Conservation (phyloP, 2,329 filamentous ascomycete genomes). For the Rutstroemia sydowiana region DNA sequence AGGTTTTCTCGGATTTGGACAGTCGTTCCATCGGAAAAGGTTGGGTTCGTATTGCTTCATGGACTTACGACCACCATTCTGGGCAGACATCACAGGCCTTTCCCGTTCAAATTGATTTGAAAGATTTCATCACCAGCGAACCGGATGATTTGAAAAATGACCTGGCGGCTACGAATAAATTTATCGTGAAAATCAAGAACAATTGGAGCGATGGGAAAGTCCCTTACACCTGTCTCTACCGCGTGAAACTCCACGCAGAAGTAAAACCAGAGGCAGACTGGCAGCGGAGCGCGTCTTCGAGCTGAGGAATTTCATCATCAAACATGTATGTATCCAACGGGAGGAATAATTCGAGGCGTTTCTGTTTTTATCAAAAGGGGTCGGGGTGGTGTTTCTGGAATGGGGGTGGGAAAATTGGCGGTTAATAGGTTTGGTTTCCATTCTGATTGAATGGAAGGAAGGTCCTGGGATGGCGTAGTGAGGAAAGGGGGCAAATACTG, state of each 20-base stretch:
- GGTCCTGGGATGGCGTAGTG: too few relatives aligned
- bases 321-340: too few relatives aligned
- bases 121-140: constrained; percentile 30
- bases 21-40: constrained; percentile 28
- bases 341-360: too few relatives aligned
- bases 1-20: constrained; percentile 32
- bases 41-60: constrained; percentile 52
- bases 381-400: too few relatives aligned
- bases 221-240: constrained; percentile 59
- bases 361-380: too few relatives aligned
- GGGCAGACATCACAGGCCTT: constrained; percentile 41
- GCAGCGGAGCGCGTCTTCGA: not conserved
- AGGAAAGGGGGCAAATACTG: too few relatives aligned
- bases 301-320: not conserved
- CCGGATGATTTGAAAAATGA: constrained; percentile 10
- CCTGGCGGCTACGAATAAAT: constrained; percentile 38
- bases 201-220: constrained; percentile 47
- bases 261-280: not conserved
- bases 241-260: constrained; percentile 49
- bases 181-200: constrained; percentile 47
- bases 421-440: too few relatives aligned
- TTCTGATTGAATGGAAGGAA: too few relatives aligned
- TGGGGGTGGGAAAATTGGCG: too few relatives aligned
- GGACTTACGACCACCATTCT: constrained; percentile 42
- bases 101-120: constrained; percentile 43